Evolutionary conservation across 148 eudicot species (phyloP).

Genomic region (Rhododendron williamsianum): DNA sequence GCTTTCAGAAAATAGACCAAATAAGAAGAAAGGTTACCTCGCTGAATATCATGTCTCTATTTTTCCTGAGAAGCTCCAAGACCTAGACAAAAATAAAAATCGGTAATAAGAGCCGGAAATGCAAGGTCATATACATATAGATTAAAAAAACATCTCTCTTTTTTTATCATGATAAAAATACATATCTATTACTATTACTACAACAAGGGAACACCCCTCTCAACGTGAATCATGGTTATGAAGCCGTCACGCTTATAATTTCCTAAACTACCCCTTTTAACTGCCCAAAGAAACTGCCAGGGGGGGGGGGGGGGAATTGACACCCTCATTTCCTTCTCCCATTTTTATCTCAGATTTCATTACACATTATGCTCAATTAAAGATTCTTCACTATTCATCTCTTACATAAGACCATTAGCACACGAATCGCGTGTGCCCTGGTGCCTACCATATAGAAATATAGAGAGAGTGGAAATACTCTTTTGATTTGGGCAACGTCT

Average conservation of each 20-base stretch:
- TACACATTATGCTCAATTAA: neutral
- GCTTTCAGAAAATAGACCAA: neutral
- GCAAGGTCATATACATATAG: neutral
- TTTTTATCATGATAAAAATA: neutral
- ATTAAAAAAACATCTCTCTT: neutral
- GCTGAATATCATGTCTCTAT: constrained; percentile 82
- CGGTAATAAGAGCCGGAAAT: neutral
- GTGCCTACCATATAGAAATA: too few relatives aligned
- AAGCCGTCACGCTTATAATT: neutral
- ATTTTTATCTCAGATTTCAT: neutral
- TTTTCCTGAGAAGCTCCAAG: constrained; percentile 81
- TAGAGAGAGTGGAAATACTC: constrained; percentile 28
- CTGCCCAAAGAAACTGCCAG: neutral
- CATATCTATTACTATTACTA: neutral
- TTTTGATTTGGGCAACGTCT: constrained; percentile 53
- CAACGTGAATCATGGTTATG: neutral
- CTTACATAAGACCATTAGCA: neutral
- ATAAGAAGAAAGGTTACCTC: constrained; percentile 44
- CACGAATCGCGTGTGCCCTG: neutral
- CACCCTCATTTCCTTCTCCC: neutral
- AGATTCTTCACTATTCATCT: neutral
- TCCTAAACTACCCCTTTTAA: neutral
- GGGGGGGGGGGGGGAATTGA: neutral
- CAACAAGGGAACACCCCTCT: neutral
- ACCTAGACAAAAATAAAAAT: constrained; percentile 38